Evolutionary conservation across 768 basidiomycete genomes (phyloP).

Genomic region (Tylopilus felleus): DNA sequence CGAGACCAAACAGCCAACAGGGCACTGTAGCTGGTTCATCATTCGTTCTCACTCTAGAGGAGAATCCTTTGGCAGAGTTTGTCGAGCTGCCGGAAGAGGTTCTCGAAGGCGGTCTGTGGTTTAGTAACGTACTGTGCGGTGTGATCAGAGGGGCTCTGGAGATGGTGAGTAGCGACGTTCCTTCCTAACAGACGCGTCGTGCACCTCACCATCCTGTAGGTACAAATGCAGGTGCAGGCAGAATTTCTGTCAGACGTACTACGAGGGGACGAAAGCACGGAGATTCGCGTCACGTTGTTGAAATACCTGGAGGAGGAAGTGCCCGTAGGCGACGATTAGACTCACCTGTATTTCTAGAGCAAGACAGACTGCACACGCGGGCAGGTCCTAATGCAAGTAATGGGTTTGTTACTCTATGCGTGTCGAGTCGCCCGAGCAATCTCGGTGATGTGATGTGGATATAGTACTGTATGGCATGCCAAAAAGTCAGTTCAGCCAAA

Average conservation of each 20-base stretch:
- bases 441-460: constrained; percentile 4
- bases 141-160: constrained; percentile 91
- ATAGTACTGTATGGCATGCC: constrained; percentile 9
- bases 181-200: constrained; percentile 1
- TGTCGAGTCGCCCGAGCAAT: not conserved
- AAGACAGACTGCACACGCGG: not conserved
- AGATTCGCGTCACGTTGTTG: constrained; percentile 85
- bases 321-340: constrained; percentile 85
- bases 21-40: constrained; percentile 46
- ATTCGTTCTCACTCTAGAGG: constrained; percentile 87
- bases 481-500: constrained; percentile 31
- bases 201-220: constrained; percentile 44
- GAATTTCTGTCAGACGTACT: constrained; percentile 88
- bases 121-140: constrained; percentile 93
- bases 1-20: constrained; percentile 47
- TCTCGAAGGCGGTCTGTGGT: constrained; percentile 91
- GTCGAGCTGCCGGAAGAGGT: constrained; percentile 95
- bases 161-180: constrained; percentile 63
- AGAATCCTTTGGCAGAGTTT: constrained; percentile 96
- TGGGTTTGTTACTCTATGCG: not conserved
- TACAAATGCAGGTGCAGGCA: constrained; percentile 93
- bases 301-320: constrained; percentile 96
- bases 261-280: constrained; percentile 91
- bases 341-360: constrained; percentile 20
- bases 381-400: constrained; percentile 6